Evolutionary conservation across 352 stramenopile genomes (phyloP).

Genomic region (Globisporangium cystogenes): DNA sequence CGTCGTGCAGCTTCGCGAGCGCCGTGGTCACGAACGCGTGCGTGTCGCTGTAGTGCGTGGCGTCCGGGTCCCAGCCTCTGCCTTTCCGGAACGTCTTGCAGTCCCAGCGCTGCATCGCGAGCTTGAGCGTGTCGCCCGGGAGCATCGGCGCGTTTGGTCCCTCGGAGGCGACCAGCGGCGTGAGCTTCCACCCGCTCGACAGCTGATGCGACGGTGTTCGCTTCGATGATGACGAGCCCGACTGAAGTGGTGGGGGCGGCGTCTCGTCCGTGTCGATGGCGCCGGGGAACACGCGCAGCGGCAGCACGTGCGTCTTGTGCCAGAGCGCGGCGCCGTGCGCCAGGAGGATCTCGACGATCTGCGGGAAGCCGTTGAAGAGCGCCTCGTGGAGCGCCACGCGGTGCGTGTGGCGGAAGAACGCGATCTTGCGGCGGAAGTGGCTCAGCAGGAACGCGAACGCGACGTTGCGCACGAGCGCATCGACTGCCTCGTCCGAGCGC

Average conservation of each 20-base stretch:
- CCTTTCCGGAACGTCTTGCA: slow-evolving; percentile 25
- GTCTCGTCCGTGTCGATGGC: neutral
- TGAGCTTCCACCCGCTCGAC: slow-evolving; percentile 35
- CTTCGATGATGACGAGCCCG: neutral
- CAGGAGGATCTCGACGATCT: slow-evolving; percentile 49
- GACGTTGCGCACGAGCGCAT: slow-evolving; percentile 51
- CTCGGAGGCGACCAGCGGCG: slow-evolving; percentile 20
- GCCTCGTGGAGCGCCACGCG: slow-evolving; percentile 73
- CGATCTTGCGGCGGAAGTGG: slow-evolving; percentile 40
- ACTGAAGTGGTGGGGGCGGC: neutral
- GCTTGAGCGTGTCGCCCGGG: slow-evolving; percentile 37
- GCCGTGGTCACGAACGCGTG: slow-evolving; percentile 21
- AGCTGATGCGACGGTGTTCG: slow-evolving; percentile 7
- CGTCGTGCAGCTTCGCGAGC: slow-evolving; percentile 17
- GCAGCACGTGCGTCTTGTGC: slow-evolving; percentile 60
- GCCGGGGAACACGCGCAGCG: slow-evolving; percentile 37
- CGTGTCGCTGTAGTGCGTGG: slow-evolving; percentile 35
- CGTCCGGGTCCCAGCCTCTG: slow-evolving; percentile 27
- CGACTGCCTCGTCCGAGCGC: slow-evolving; percentile 38
- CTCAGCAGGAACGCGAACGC: slow-evolving; percentile 54
- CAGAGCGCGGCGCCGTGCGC: slow-evolving; percentile 41
- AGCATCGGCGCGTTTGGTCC: slow-evolving; percentile 23
- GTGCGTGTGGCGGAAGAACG: slow-evolving; percentile 46
- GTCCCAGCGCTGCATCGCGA: slow-evolving; percentile 39
- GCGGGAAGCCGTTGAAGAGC: slow-evolving; percentile 53